phyloP scores from a whole-genome alignment of 768 basidiomycete species.

The Dacryopinax spathularia region DNA sequence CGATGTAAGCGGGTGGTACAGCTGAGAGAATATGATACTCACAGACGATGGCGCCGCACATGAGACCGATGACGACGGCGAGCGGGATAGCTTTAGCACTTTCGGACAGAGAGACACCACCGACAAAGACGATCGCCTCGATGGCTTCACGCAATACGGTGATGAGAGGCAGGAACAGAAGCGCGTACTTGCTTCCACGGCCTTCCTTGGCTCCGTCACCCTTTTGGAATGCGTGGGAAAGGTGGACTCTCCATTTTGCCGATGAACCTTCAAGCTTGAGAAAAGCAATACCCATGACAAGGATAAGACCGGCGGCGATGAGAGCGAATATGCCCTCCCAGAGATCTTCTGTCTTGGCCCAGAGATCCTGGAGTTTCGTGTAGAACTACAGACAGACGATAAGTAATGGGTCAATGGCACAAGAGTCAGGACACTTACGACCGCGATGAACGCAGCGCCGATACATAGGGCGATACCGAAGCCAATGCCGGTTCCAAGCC shows the following conservation, averaged over 20 bases:
- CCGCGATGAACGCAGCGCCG: conserved; percentile 82
- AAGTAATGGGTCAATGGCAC: background rate
- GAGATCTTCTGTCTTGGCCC: conserved; percentile 67
- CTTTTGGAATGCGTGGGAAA: conserved; percentile 52
- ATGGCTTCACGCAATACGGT: conserved; percentile 89
- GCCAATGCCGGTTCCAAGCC: conserved; percentile 58
- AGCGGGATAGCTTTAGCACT: conserved; percentile 77
- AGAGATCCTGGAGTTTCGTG: conserved; percentile 64
- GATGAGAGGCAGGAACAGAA: conserved; percentile 80
- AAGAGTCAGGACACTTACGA: conserved; percentile 27
- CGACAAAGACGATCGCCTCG: conserved; percentile 87
- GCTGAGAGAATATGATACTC: conserved; percentile 22
- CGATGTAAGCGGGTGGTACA: background rate
- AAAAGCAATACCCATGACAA: conserved; percentile 88
- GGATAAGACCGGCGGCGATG: conserved; percentile 56
- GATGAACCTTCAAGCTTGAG: conserved; percentile 89
- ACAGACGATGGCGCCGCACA: conserved; percentile 63
- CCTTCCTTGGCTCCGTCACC: conserved; percentile 11
- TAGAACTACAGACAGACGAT: conserved; percentile 4
- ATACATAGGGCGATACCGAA: conserved; percentile 64
- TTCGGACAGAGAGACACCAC: conserved; percentile 78
- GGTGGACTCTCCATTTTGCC: conserved; percentile 87
- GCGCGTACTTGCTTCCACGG: conserved; percentile 46
- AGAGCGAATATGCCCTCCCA: conserved; percentile 70
- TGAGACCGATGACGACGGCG: conserved; percentile 70